phyloP scores from a whole-genome alignment of 768 basidiomycete species.

The Plicaturopsis crispa region DNA sequence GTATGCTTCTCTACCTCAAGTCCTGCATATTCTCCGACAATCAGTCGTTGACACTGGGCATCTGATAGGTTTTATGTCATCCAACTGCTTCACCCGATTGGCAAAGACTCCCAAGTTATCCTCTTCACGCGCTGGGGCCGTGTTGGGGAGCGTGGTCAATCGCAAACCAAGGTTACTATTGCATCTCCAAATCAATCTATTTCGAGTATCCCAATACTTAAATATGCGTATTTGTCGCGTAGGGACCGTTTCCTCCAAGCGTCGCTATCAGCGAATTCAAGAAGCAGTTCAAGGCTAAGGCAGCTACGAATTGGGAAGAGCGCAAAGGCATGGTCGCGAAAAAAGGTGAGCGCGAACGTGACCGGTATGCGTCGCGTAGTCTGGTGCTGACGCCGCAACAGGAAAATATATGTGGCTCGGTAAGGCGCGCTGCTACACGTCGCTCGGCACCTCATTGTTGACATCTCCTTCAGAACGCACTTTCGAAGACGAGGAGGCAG shows the following conservation, averaged over 20 bases:
- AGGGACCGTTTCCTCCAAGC: conserved; percentile 40
- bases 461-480: conserved; percentile 32
- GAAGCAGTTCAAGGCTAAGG: conserved; percentile 52
- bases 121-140: conserved; percentile 57
- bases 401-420: conserved; percentile 61
- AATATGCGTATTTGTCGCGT: conserved; percentile 1
- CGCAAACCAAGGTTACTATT: conserved; percentile 35
- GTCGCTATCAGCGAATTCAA: conserved; percentile 45
- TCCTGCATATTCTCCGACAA: too few relatives aligned
- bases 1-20: too few relatives aligned
- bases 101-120: conserved; percentile 23
- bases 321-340: conserved; percentile 44
- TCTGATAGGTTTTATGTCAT: conserved; percentile 57
- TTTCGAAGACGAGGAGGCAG: conserved; percentile 43
- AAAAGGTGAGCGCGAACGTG: conserved; percentile 26
- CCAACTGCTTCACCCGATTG: conserved; percentile 45
- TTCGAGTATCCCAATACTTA: background rate
- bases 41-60: too few relatives aligned
- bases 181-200: too few relatives aligned
- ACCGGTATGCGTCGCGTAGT: conserved; percentile 1
- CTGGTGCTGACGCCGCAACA: conserved; percentile 11
- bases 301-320: conserved; percentile 40
- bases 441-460: background rate
- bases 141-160: conserved; percentile 48
- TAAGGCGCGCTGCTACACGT: conserved; percentile 14